Evolutionary conservation across 352 stramenopile genomes (phyloP).

Genomic region (Phytophthora boehmeriae): DNA sequence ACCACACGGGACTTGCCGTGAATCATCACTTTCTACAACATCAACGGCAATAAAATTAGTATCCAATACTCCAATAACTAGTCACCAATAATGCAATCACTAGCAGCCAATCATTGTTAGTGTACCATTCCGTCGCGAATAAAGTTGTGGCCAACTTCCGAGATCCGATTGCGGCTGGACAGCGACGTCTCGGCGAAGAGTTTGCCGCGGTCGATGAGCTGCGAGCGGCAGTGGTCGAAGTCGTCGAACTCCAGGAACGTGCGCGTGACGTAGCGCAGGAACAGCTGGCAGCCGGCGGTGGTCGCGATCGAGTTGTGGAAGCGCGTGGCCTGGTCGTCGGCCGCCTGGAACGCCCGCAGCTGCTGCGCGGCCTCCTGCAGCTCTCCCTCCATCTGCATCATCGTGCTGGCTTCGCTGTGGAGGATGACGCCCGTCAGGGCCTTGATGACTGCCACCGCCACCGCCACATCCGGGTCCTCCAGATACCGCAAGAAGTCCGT

Average conservation of each 20-base stretch:
- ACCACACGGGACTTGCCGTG: slow-evolving; percentile 95
- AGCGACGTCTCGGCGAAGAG: slow-evolving; percentile 94
- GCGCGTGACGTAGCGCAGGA: slow-evolving; percentile 94
- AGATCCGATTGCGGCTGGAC: slow-evolving; percentile 93
- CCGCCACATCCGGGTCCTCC: slow-evolving; percentile 79
- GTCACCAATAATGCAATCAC: neutral
- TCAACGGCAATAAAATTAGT: neutral
- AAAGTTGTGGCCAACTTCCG: slow-evolving; percentile 93
- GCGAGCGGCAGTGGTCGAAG: slow-evolving; percentile 91
- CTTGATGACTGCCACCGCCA: slow-evolving; percentile 95
- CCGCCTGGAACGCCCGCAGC: slow-evolving; percentile 63
- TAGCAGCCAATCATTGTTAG: neutral
- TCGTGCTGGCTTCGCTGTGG: slow-evolving; percentile 91
- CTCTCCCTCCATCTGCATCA: slow-evolving; percentile 96
- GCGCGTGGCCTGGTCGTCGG: slow-evolving; percentile 45
- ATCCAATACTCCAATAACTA: neutral
- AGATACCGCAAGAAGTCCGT: slow-evolving; percentile 78
- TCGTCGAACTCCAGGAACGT: slow-evolving; percentile 92
- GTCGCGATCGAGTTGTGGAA: slow-evolving; percentile 91
- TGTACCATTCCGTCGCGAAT: slow-evolving; percentile 92
- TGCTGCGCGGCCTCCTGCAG: slow-evolving; percentile 85
- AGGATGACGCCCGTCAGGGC: slow-evolving; percentile 92
- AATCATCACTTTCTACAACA: slow-evolving; percentile 88
- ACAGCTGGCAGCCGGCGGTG: slow-evolving; percentile 92
- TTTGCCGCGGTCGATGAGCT: slow-evolving; percentile 92